A percentile compares a stretch with the other conserved stretches of the same genome.
Conservation (phyloP, 2,329 filamentous ascomycete species). For the Aureobasidium vineae region DNA sequence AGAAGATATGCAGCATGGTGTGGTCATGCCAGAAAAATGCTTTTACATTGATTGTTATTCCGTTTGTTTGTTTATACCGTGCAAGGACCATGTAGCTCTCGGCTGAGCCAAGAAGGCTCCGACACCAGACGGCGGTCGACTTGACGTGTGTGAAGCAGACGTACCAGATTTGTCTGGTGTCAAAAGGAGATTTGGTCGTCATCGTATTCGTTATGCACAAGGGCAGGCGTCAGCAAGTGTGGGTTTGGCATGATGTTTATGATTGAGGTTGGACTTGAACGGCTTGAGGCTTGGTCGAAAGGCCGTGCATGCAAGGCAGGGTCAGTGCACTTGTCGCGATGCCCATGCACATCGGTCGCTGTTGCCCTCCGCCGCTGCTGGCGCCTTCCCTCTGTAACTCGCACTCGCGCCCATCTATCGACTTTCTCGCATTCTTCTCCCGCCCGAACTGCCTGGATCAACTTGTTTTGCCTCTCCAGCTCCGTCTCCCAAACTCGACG, state of each 20-base stretch:
- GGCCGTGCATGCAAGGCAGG: slow-evolving; percentile 1
- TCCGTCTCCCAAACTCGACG: background rate
- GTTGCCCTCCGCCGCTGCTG: slow-evolving; percentile 14
- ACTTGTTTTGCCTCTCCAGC: background rate
- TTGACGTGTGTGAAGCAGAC: slow-evolving; percentile 19
- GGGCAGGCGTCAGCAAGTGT: background rate
- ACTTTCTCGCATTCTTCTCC: slow-evolving; percentile 17
- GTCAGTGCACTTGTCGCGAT: slow-evolving; percentile 5
- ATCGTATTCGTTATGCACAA: slow-evolving; percentile 17
- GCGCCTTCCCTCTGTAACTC: slow-evolving; percentile 1
- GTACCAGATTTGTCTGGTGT: slow-evolving; percentile 12
- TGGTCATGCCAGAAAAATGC: background rate
- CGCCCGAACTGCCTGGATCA: background rate
- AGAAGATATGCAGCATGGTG: background rate
- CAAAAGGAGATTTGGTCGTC: slow-evolving; percentile 23
- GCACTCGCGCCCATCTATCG: background rate
- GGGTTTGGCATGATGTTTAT: slow-evolving; percentile 7
- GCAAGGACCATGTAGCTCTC: background rate
- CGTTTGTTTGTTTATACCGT: slow-evolving; percentile 9
- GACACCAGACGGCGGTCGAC: background rate
- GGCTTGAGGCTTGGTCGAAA: background rate
- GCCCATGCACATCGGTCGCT: slow-evolving; percentile 1
- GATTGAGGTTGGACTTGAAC: slow-evolving; percentile 12
- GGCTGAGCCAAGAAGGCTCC: background rate
- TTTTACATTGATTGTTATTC: slow-evolving; percentile 1